These are phyloP conservation scores for Dunaliella salina DNA, from an alignment of 163 green algal species.

Conservation along the genomic window DNA sequence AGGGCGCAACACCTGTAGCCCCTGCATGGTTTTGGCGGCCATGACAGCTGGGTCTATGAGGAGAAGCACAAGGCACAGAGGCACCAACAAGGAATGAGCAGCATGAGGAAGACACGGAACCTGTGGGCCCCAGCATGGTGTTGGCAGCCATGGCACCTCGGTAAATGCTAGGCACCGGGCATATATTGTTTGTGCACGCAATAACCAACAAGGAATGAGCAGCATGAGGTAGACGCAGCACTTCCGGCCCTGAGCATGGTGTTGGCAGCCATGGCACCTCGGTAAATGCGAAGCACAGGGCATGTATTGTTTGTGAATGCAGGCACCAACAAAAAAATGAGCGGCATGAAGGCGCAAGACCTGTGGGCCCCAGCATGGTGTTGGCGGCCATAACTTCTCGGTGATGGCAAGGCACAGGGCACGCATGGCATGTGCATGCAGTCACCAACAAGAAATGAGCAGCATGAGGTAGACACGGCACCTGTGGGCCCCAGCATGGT, in stretches of 20 bases:
- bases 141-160: too few relatives aligned
- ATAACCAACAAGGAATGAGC: slow-evolving; percentile 10
- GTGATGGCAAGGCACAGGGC: background rate
- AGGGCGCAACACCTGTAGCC: too few relatives aligned
- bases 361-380: slow-evolving; percentile 68
- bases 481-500: slow-evolving; percentile 70
- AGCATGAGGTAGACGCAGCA: too few relatives aligned
- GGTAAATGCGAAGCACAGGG: slow-evolving; percentile 38
- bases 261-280: slow-evolving; percentile 80
- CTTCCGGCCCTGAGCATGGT: slow-evolving; percentile 60
- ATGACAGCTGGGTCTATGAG: too few relatives aligned
- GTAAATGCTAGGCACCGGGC: too few relatives aligned
- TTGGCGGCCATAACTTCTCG: slow-evolving; percentile 80
- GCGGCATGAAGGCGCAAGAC: slow-evolving; percentile 5
- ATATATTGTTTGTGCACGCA: slow-evolving; percentile 62
- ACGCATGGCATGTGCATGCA: slow-evolving; percentile 10
- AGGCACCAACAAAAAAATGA: slow-evolving; percentile 22
- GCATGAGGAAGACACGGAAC: too few relatives aligned
- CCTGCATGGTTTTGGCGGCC: too few relatives aligned
- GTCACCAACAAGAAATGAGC: too few relatives aligned
- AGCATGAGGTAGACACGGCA: background rate
- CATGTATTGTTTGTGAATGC: slow-evolving; percentile 64
- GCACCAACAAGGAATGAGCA: too few relatives aligned
- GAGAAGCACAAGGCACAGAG: too few relatives aligned
- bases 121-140: too few relatives aligned